phyloP scores from a whole-genome alignment of 495 filamentous ascomycete species.

The Extremus antarcticus region DNA sequence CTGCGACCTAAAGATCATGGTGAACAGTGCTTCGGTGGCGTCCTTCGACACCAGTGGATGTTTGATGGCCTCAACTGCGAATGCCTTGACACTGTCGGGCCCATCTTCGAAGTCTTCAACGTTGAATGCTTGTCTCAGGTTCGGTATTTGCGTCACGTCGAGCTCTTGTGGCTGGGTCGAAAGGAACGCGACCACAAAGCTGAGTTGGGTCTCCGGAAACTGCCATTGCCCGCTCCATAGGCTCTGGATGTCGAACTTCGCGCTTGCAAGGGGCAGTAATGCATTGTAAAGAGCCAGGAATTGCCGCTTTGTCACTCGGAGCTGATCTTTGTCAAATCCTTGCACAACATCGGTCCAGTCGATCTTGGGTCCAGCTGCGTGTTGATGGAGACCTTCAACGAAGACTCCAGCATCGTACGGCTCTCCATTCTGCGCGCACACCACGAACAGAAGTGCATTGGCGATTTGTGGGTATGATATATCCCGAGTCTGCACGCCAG shows the following conservation, averaged over 20 bases:
- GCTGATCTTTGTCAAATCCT: conserved; percentile 68
- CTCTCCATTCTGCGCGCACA: conserved; percentile 52
- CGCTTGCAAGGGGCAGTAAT: conserved; percentile 55
- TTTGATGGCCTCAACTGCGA: conserved; percentile 62
- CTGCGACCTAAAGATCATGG: conserved; percentile 39
- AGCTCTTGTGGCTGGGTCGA: conserved; percentile 58
- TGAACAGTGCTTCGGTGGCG: conserved; percentile 55
- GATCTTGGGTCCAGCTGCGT: conserved; percentile 48
- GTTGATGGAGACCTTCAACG: conserved; percentile 48
- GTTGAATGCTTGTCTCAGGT: conserved; percentile 66
- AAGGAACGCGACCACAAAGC: conserved; percentile 74
- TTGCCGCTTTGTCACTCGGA: conserved; percentile 64
- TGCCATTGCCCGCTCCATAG: conserved; percentile 91
- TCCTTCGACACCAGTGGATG: conserved; percentile 83
- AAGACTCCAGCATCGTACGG: conserved; percentile 65
- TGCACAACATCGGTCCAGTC: conserved; percentile 74
- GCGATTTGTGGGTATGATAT: conserved; percentile 76
- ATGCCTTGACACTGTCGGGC: conserved; percentile 54
- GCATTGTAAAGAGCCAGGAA: conserved; percentile 71
- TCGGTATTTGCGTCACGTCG: conserved; percentile 71
- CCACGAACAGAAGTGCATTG: conserved; percentile 70
- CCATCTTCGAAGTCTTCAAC: conserved; percentile 65
- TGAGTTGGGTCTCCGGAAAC: conserved; percentile 73
- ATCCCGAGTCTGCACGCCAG: conserved; percentile 51
- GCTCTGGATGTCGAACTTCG: conserved; percentile 60